Evolutionary conservation across 495 filamentous ascomycete genomes (phyloP), one percentile per base, ranked within the genome.

Genomic region (Aspergillus olivimuriae): DNA sequence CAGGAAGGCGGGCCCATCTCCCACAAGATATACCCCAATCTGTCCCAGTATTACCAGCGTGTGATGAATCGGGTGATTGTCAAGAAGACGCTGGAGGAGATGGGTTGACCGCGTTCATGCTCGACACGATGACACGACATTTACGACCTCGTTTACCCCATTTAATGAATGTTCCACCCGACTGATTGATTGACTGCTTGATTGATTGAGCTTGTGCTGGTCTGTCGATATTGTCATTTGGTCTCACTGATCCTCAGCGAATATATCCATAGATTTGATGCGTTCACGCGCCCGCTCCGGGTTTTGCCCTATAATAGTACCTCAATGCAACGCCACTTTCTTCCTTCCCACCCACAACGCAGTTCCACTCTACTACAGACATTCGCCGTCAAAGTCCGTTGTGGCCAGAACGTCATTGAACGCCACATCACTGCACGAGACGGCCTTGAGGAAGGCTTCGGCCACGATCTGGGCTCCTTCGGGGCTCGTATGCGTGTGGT

Each of bases 401-500:
- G 55, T 57, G 28, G 41, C 58, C 52, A 68, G 44, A 10, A 60
- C 45, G 49, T 57, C 57, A 52, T 62, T 61, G 45, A 72, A 39
- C 2, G 47, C 55, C 20, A 61, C 55, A 30, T 57, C 58, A 6
- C 57, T 63, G 48, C 73, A 77, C 19, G 66, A 55, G 5, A 83
- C 52, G 0, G 68, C 82, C 65, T 81, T 80, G 39, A 80, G 72
- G 55, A 84, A 85, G 24, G 78, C 77, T 51, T 75, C 68, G 0
- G 73, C 72, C 11, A 81, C 76, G 4, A 76, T 63, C 47, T 76
- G 63, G 2, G 81, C 80, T 0, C 82, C 82, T 26, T 52, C 63
- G 0, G 76, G 60, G 48, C 70, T 80, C 2, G 82, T 84, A 58
- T 85, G 82, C 5, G 80, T 84, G 56, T 84, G 78, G 51, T 84